A percentile compares a stretch with the other conserved stretches of the same genome.
Evolutionary conservation across 1,139 yeast species (phyloP).

Genomic region (Pichia sp.): DNA sequence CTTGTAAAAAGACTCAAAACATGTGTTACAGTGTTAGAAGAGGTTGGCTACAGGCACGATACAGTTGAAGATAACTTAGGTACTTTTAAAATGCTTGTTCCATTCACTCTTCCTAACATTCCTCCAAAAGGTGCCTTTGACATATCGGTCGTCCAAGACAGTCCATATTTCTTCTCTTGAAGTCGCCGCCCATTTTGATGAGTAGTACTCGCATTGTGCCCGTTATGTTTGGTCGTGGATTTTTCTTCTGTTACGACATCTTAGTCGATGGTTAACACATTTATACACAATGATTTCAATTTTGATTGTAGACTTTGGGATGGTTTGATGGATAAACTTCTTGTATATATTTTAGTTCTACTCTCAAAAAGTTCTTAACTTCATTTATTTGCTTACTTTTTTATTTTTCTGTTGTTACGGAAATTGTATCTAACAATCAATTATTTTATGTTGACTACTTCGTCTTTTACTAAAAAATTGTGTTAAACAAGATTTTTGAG

Average conservation of each 20-base stretch:
- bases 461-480: too few species aligned
- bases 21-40: slow-evolving; percentile 62
- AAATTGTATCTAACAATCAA: too few species aligned
- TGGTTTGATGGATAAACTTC: slow-evolving; percentile 8
- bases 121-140: slow-evolving; percentile 86
- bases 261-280: too few species aligned
- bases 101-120: slow-evolving; percentile 65
- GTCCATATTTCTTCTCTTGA: slow-evolving; percentile 72
- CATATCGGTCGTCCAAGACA: slow-evolving; percentile 63
- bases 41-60: slow-evolving; percentile 25
- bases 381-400: background rate
- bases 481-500: background rate
- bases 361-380: background rate
- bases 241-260: too few species aligned
- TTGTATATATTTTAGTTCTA: slow-evolving; percentile 10
- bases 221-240: background rate
- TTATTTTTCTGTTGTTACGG: too few species aligned
- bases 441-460: too few species aligned
- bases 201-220: background rate
- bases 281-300: background rate
- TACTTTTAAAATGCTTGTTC: slow-evolving; percentile 42
- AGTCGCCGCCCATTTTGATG: background rate
- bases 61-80: slow-evolving; percentile 28
- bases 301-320: slow-evolving; percentile 9
- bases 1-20: slow-evolving; percentile 62